Conservation (phyloP, 1,284 basidiomycete genomes). For the Puccinia brachypodii region DNA sequence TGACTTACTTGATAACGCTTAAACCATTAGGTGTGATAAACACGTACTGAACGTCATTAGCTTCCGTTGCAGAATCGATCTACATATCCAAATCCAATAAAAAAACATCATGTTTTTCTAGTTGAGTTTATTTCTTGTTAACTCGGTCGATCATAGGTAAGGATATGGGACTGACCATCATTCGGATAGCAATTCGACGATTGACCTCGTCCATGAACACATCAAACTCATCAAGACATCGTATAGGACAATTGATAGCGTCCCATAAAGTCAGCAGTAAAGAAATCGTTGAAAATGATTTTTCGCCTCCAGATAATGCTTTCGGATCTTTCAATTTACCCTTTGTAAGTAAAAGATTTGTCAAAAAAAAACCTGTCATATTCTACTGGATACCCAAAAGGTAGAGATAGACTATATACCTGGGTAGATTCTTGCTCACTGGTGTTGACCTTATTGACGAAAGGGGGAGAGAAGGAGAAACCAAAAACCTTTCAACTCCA, state of each 20-base stretch:
- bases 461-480: not conserved
- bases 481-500: not conserved
- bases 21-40: slow-evolving; percentile 74
- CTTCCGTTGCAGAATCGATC: slow-evolving; percentile 78
- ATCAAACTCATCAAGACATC: slow-evolving; percentile 79
- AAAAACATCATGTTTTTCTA: not conserved
- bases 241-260: slow-evolving; percentile 84
- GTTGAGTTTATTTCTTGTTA: not conserved
- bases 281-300: slow-evolving; percentile 95
- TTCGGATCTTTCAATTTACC: too few relatives aligned
- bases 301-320: slow-evolving; percentile 83
- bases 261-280: slow-evolving; percentile 92
- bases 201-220: slow-evolving; percentile 97
- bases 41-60: slow-evolving; percentile 83
- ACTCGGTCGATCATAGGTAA: too few relatives aligned
- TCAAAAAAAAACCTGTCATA: not conserved
- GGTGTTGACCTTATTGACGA: slow-evolving; percentile 26
- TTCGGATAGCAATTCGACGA: slow-evolving; percentile 81
- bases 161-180: slow-evolving; percentile 62
- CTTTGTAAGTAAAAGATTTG: too few relatives aligned
- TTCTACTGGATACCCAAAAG: slow-evolving; percentile 51
- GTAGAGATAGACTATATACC: slow-evolving; percentile 21
- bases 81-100: not conserved
- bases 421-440: slow-evolving; percentile 36
- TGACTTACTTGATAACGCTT: slow-evolving; percentile 14